Evolutionary conservation across 805 yeast species (phyloP).

Genomic region (Nakazawaea pomicola): DNA sequence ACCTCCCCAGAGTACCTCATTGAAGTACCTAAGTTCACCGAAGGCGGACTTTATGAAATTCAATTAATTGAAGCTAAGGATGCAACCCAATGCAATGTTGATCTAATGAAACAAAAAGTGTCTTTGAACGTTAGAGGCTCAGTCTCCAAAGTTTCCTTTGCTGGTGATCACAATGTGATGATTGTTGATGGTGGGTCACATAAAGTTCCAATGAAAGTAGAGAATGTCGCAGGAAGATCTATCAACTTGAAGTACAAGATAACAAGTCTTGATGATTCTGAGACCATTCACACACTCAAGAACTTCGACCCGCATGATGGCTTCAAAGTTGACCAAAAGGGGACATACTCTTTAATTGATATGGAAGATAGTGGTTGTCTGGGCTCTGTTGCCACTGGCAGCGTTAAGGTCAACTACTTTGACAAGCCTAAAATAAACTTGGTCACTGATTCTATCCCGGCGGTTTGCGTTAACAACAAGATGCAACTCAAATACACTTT

Average conservation of each 20-base stretch:
- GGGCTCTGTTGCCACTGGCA: conserved; percentile 28
- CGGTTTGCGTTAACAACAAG: conserved; percentile 22
- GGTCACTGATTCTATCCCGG: conserved; percentile 8
- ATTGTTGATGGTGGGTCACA: conserved; percentile 60
- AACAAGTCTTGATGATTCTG: conserved; percentile 15
- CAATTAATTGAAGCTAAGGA: conserved; percentile 65
- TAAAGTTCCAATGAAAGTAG: conserved; percentile 47
- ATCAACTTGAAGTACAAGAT: conserved; percentile 28
- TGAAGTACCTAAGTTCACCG: conserved; percentile 46
- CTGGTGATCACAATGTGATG: conserved; percentile 24
- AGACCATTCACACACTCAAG: conserved; percentile 10
- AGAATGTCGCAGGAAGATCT: conserved; percentile 28
- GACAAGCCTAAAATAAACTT: conserved; percentile 24
- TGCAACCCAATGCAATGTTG: conserved; percentile 74
- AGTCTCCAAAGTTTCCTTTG: conserved; percentile 46
- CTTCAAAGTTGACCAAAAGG: conserved; percentile 33
- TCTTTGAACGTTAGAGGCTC: conserved; percentile 65
- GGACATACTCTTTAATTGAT: conserved; percentile 34
- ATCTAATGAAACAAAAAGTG: conserved; percentile 57
- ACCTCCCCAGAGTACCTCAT: conserved; percentile 33
- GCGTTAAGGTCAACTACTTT: conserved; percentile 22
- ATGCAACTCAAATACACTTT: conserved; percentile 33
- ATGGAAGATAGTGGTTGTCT: conserved; percentile 40
- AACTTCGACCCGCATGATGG: conserved; percentile 21
- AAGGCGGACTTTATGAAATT: conserved; percentile 73